Evolutionary conservation across 2,329 filamentous ascomycete species (phyloP).

Genomic region (Diaporthe nobilis): DNA sequence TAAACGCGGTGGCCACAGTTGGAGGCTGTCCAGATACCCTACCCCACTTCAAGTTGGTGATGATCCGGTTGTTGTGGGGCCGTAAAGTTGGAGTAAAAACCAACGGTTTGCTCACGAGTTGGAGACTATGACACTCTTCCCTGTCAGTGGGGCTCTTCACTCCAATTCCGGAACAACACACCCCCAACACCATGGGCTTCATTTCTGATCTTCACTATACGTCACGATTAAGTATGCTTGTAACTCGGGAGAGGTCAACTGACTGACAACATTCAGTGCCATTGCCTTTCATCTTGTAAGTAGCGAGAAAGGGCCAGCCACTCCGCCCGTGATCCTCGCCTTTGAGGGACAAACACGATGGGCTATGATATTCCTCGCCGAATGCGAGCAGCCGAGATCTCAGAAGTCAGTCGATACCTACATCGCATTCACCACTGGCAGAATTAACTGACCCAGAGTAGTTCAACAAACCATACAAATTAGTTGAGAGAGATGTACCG

Average conservation of each 20-base stretch:
- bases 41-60: not conserved
- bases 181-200: not conserved
- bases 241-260: not conserved
- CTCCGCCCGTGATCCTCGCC: not conserved
- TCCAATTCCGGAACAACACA: not conserved
- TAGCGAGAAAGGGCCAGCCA: not conserved
- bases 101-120: not conserved
- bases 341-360: not conserved
- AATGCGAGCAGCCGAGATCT: conserved; percentile 24
- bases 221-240: not conserved
- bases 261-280: not conserved
- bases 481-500: conserved; percentile 44
- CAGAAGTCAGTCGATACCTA: not conserved
- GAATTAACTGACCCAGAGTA: not conserved
- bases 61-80: not conserved
- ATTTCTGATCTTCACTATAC: not conserved
- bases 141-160: not conserved
- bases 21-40: not conserved
- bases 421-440: not conserved
- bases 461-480: conserved; percentile 20
- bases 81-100: not conserved
- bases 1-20: not conserved
- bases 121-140: not conserved
- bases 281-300: not conserved
- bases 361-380: not conserved